phyloP scores from a whole-genome alignment of 345 rosid genomes.

The Syzygium oleosum region DNA sequence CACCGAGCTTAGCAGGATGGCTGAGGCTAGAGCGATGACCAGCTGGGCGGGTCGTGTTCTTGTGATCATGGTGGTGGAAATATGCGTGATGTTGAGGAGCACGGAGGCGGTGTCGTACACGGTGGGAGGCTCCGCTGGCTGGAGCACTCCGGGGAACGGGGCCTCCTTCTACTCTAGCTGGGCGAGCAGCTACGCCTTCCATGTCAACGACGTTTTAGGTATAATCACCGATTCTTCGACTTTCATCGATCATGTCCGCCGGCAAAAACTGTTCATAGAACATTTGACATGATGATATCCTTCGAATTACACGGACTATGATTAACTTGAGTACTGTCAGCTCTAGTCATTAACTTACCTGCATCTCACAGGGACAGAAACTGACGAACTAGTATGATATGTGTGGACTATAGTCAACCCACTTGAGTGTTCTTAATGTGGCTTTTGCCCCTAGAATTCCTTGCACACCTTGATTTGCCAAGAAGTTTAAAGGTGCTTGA shows the following conservation, averaged over 20 bases:
- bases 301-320: background rate
- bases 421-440: background rate
- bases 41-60: background rate
- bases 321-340: background rate
- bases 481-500: too few species aligned
- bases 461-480: too few species aligned
- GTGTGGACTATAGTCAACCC: background rate
- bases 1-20: background rate
- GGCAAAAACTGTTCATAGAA: background rate
- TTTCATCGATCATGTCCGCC: background rate
- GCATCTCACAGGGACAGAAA: background rate
- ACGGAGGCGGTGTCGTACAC: slow-evolving; percentile 2
- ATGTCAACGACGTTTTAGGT: slow-evolving; percentile 26
- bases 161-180: slow-evolving; percentile 15
- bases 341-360: background rate
- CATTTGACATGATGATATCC: background rate
- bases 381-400: background rate
- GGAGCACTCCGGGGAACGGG: slow-evolving; percentile 11
- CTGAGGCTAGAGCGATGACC: background rate
- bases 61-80: slow-evolving; percentile 3
- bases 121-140: slow-evolving; percentile 29
- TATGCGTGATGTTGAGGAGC: background rate
- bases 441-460: too few species aligned
- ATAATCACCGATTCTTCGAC: background rate
- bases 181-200: slow-evolving; percentile 14